These are phyloP conservation scores for Bolboschoenoplectus hybrid DNA, from an alignment of 202 grass and related monocot species.

Conservation along the genomic window DNA sequence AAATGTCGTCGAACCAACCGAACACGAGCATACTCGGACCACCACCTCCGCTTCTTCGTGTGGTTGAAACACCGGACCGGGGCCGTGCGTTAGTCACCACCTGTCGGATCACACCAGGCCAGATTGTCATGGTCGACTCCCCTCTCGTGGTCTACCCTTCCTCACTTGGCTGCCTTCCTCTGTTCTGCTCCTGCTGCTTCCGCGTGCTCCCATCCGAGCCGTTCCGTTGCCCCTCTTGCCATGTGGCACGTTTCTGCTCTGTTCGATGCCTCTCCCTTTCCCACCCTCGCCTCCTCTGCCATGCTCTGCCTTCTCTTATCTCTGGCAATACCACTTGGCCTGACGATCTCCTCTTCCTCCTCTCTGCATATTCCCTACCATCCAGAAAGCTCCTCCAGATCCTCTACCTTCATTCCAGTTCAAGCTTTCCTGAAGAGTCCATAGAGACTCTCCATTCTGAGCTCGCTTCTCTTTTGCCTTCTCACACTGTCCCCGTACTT, in stretches of 20 bases:
- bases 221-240: constrained; percentile 47
- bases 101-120: constrained; percentile 57
- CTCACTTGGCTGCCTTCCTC: constrained; percentile 43
- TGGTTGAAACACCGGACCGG: constrained; percentile 44
- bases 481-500: constrained; percentile 37
- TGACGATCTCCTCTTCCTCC: constrained; percentile 58
- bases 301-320: constrained; percentile 39
- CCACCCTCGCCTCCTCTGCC: constrained; percentile 58
- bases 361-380: constrained; percentile 61
- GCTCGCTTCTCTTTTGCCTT: constrained; percentile 39
- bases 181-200: constrained; percentile 64
- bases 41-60: constrained; percentile 31
- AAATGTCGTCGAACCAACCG: background rate
- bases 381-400: constrained; percentile 40
- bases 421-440: constrained; percentile 18
- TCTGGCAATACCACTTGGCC: constrained; percentile 39
- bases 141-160: constrained; percentile 69
- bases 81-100: constrained; percentile 54
- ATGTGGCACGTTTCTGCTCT: constrained; percentile 57
- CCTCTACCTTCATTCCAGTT: constrained; percentile 52
- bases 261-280: constrained; percentile 44
- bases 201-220: constrained; percentile 39
- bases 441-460: constrained; percentile 48
- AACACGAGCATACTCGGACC: background rate
- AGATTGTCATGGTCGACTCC: constrained; percentile 62